phyloP scores from a whole-genome alignment of 2,329 filamentous ascomycete genomes.

The Fusarium sp. region DNA sequence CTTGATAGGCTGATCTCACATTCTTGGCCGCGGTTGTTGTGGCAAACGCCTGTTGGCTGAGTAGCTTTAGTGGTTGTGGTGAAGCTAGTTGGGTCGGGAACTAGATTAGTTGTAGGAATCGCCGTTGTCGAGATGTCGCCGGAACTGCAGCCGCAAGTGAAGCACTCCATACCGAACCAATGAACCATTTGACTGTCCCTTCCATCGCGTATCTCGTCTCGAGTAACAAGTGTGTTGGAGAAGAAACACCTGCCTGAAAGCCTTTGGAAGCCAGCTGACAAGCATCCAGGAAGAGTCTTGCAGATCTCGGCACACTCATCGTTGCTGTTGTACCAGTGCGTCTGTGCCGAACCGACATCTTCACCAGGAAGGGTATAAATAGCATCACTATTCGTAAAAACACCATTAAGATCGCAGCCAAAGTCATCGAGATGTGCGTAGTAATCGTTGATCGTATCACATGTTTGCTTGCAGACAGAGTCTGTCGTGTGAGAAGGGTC shows the following conservation, averaged over 20 bases:
- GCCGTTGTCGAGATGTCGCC: not conserved
- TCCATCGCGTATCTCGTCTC: not conserved
- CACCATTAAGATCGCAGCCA: not conserved
- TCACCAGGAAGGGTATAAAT: not conserved
- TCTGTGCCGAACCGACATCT: not conserved
- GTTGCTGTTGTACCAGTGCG: not conserved
- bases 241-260: not conserved
- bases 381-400: not conserved
- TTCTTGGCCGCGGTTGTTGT: not conserved
- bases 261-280: not conserved
- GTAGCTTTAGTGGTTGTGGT: not conserved
- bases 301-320: not conserved
- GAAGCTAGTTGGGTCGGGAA: not conserved
- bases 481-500: not conserved
- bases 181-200: not conserved
- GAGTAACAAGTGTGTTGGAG: not conserved
- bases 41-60: not conserved
- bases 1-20: not conserved
- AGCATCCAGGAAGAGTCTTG: not conserved
- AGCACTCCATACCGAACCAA: not conserved
- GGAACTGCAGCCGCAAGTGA: not conserved
- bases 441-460: not conserved
- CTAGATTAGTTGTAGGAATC: not conserved
- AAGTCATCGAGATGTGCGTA: not conserved
- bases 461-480: not conserved